Evolutionary conservation across 345 rosid genomes (phyloP).

Genomic region (Mangifera indica): DNA sequence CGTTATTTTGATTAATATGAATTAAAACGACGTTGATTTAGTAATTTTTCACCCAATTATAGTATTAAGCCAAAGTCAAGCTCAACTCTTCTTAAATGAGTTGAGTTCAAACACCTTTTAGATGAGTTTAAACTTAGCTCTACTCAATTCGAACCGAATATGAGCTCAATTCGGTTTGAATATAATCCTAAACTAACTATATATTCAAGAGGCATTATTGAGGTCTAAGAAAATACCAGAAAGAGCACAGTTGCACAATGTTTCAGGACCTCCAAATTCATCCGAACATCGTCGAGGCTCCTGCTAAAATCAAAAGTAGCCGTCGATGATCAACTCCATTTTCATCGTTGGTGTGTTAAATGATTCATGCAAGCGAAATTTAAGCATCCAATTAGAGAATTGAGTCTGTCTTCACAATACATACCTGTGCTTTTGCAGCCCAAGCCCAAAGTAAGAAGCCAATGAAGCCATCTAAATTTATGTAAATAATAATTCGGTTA

Average conservation of each 20-base stretch:
- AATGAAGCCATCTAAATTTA: conserved; percentile 76
- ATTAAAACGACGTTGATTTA: too few relatives aligned
- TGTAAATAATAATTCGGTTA: background rate
- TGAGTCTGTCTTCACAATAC: background rate
- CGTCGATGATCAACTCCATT: background rate
- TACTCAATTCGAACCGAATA: too few relatives aligned
- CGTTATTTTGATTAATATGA: too few relatives aligned
- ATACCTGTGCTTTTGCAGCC: conserved; percentile 88
- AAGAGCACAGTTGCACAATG: conserved; percentile 86
- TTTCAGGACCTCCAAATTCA: conserved; percentile 89
- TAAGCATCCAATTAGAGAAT: background rate
- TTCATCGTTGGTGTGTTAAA: background rate
- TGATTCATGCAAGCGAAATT: background rate
- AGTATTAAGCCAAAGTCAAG: too few relatives aligned
- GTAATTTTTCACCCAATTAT: too few relatives aligned
- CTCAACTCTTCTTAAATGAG: too few relatives aligned
- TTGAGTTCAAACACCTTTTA: too few relatives aligned
- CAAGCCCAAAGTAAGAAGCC: conserved; percentile 87
- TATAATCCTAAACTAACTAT: too few relatives aligned
- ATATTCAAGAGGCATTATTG: background rate
- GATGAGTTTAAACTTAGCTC: too few relatives aligned
- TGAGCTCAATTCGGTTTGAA: too few relatives aligned
- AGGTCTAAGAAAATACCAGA: conserved; percentile 41
- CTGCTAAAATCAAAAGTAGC: conserved; percentile 24
- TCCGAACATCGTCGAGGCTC: conserved; percentile 86